Conservation (phyloP, 2,329 filamentous ascomycete genomes). For the Ophiostoma pallidulum region DNA sequence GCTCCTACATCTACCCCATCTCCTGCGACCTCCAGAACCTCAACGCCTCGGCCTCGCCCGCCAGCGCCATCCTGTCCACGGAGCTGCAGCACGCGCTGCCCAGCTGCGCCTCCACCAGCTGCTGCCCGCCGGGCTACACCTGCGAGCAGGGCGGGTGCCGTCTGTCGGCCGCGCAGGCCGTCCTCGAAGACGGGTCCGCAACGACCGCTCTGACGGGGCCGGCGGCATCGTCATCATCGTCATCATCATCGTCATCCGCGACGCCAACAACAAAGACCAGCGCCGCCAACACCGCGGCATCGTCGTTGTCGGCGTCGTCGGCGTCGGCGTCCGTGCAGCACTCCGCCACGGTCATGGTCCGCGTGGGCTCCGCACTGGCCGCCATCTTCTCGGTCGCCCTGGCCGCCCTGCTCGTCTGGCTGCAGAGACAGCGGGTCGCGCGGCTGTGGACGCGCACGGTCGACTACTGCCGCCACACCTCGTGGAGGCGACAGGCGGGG, state of each 20-base stretch:
- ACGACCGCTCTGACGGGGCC: neutral
- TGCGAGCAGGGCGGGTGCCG: slow-evolving; percentile 2
- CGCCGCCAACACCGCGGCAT: neutral
- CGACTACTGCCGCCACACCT: neutral
- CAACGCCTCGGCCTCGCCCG: slow-evolving; percentile 13
- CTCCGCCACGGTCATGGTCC: neutral
- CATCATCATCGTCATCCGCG: too few relatives aligned
- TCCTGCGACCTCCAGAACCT: slow-evolving; percentile 13
- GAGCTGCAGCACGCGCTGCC: slow-evolving; percentile 8
- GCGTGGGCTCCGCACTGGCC: neutral
- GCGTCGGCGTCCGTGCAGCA: neutral
- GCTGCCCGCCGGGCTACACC: slow-evolving; percentile 18
- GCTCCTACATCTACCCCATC: slow-evolving; percentile 13
- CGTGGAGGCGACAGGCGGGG: neutral
- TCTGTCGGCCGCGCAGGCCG: neutral
- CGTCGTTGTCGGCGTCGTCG: too few relatives aligned
- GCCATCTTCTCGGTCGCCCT: neutral
- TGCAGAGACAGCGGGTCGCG: neutral
- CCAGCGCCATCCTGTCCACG: slow-evolving; percentile 12
- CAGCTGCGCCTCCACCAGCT: slow-evolving; percentile 9
- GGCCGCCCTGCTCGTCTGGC: neutral
- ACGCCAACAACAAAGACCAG: neutral
- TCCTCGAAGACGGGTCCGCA: too few relatives aligned
- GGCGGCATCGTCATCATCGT: neutral
- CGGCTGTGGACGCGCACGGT: neutral